Conservation (phyloP, 768 basidiomycete genomes). For the Dentipellis sp. region DNA sequence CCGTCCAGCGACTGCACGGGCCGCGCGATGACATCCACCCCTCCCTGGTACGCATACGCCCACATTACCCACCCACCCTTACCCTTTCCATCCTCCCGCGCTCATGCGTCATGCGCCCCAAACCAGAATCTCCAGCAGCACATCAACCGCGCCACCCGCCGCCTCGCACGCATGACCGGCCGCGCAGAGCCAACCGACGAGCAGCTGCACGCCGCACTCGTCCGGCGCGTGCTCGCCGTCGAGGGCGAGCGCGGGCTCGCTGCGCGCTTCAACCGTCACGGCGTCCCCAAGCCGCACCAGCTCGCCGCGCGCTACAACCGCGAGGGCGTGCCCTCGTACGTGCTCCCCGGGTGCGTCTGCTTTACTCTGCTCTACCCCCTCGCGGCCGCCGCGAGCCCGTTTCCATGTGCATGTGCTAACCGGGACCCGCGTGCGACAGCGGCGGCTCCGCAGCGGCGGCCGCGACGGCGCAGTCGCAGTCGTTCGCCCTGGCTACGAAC, state of each 20-base stretch:
- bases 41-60: conserved; percentile 27
- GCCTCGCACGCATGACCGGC: conserved; percentile 63
- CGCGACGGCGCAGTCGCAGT: neutral
- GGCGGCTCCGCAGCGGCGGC: neutral
- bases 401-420: too few relatives aligned
- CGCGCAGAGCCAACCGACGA: conserved; percentile 39
- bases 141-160: conserved; percentile 54
- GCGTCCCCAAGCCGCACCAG: neutral
- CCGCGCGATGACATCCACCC: conserved; percentile 27
- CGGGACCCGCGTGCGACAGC: too few relatives aligned
- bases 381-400: too few relatives aligned
- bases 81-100: too few relatives aligned
- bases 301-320: too few relatives aligned
- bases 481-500: too few relatives aligned
- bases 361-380: too few relatives aligned
- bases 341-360: too few relatives aligned
- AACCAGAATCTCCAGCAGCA: conserved; percentile 57
- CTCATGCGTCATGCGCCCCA: neutral
- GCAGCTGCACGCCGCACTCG: conserved; percentile 36
- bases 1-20: conserved; percentile 29
- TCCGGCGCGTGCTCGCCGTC: conserved; percentile 26
- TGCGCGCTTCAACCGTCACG: conserved; percentile 13
- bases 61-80: too few relatives aligned
- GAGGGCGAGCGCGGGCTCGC: neutral
- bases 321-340: too few relatives aligned